Percentiles rank a stretch among this genome's conserved stretches.
phyloP scores from a whole-genome alignment of 139 green algal genomes.

The Auxenochlorella pyrenoidosa region DNA sequence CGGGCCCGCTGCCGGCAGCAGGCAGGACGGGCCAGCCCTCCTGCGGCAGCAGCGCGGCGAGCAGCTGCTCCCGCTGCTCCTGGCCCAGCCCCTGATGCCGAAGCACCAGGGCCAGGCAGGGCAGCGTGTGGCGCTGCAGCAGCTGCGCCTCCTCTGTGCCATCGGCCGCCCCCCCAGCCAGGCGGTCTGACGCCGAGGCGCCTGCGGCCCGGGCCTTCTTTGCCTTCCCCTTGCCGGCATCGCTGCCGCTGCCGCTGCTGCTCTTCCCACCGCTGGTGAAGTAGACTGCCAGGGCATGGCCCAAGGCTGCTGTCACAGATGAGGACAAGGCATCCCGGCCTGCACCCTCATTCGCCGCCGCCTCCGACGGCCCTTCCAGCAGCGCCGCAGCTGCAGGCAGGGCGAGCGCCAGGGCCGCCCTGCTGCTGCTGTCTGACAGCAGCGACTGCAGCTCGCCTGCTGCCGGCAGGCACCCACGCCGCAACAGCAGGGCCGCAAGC shows the following conservation, averaged over 20 bases:
- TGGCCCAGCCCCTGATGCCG: neutral
- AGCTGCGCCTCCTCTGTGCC: neutral
- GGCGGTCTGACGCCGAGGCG: neutral
- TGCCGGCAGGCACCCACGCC: neutral
- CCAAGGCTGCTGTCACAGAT: neutral
- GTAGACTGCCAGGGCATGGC: neutral
- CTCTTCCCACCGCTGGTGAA: neutral
- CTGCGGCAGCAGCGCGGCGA: conserved; percentile 40
- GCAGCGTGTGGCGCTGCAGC: neutral
- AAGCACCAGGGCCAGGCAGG: conserved; percentile 31
- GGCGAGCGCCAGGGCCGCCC: neutral
- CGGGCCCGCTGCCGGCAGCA: neutral
- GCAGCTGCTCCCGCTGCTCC: conserved; percentile 1
- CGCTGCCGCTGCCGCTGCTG: conserved; percentile 4
- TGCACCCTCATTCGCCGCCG: neutral
- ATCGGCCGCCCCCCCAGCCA: neutral
- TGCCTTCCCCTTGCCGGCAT: neutral
- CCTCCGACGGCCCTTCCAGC: neutral
- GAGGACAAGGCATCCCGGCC: neutral
- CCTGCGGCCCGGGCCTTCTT: neutral
- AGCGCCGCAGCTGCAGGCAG: conserved; percentile 16
- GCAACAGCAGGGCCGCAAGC: conserved; percentile 4
- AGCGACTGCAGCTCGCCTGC: neutral
- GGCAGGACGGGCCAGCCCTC: neutral
- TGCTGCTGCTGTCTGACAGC: neutral